Conservation (phyloP, 345 rosid genomes). For the Aquilaria yunnanensis region DNA sequence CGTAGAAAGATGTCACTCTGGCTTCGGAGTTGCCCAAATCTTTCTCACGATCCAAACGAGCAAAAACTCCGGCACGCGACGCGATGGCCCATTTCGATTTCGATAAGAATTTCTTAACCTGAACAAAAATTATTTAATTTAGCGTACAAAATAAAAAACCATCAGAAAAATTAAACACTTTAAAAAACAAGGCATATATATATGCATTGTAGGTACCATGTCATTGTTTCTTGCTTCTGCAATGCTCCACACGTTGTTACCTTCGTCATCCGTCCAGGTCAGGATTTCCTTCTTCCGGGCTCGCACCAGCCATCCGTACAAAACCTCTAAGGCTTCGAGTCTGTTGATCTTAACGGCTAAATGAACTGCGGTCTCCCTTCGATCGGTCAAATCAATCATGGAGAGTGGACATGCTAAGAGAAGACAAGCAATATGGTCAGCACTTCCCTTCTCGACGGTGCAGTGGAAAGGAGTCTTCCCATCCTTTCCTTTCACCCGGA, state of each 20-base stretch:
- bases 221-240: no score
- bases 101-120: no score
- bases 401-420: no score
- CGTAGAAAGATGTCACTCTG: conserved; percentile 3
- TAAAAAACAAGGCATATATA: no score
- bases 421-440: not conserved
- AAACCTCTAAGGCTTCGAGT: conserved; percentile 5
- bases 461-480: conserved; percentile 25
- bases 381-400: not conserved
- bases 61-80: not conserved
- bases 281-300: conserved; percentile 18
- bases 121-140: not conserved
- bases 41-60: conserved; percentile 16
- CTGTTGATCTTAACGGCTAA: conserved; percentile 7
- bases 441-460: conserved; percentile 2
- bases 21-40: not conserved
- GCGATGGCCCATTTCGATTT: no score
- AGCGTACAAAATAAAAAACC: not conserved
- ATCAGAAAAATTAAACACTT: no score
- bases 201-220: no score
- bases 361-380: conserved; percentile 19
- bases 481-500: conserved; percentile 13
- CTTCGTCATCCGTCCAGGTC: conserved; percentile 31
- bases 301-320: not conserved
- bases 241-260: conserved; percentile 7